Base-by-base conservation (phyloP, 148 eudicot species). In the Polygonum maritimum region DNA sequence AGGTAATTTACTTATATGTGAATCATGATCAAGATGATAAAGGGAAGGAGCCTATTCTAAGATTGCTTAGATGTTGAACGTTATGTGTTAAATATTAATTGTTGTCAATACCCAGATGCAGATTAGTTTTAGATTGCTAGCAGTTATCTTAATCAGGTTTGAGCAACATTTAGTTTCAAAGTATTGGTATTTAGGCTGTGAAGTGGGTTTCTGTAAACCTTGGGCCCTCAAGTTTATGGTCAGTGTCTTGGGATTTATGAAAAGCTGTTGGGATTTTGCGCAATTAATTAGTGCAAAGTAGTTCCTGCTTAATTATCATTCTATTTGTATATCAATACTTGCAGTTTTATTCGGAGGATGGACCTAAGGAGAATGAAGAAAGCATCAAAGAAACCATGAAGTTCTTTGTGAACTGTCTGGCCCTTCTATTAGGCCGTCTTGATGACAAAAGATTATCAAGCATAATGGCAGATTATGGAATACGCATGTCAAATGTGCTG, bases 341-440 rank as follows among this genome's bases (percentile, higher is more conserved):
- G 78, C 92, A 92, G 97, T 85, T 82, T 78, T 92, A 85, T 85
- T 83, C 91, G 40, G 97, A 86, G 3, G 81, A 84, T 74, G 76
- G 82, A 21, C 38, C 80, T 55, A 83, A 87, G 70, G 86, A 55
- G 74, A 82, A 84, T 72, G 80, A 79, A 71, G 90, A 85, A 57
- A 86, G 91, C 77, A 81, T 88, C 72, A 74, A 69, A 71, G 92
- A 86, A 80, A 92, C 91, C 58, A 79, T 79, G 72, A 87, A 86
- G 70, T 90, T 92, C 80, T 92, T 92, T 83, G 72, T 92, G 58
- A 92, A 85, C 69, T 90, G 97, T 80, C 78, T 92, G 69, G 80
- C 89, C 74, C 94, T 92, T 85, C 78, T 90, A 49, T 78, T 92
- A 80, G 94, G 94, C 22, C 90, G 83, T 60, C 65, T 87, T 72